Evolutionary conservation across 2,329 filamentous ascomycete species (phyloP).

Genomic region (Thielaviopsis euricoi): DNA sequence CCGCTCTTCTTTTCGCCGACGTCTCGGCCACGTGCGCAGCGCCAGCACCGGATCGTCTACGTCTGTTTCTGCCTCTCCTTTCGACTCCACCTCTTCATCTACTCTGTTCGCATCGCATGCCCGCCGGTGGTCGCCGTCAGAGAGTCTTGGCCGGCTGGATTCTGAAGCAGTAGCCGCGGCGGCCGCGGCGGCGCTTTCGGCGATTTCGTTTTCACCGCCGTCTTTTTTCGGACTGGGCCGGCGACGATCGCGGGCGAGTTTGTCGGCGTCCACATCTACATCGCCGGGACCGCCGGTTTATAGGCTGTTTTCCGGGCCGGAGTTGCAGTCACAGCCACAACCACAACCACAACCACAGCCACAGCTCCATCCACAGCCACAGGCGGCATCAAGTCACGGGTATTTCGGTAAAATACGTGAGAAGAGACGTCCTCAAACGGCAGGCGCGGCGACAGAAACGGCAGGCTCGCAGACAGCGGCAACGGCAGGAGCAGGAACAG

Average conservation of each 20-base stretch:
- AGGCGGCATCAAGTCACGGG: too few relatives aligned
- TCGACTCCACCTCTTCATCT: not conserved
- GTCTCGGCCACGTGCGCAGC: slow-evolving; percentile 3
- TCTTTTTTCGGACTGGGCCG: not conserved
- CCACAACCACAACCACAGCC: too few relatives aligned
- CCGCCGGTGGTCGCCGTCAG: not conserved
- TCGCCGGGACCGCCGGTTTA: not conserved
- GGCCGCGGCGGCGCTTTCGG: not conserved
- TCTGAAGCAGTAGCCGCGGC: not conserved
- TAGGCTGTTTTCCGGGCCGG: not conserved
- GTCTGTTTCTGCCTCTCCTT: too few relatives aligned
- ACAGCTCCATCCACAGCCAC: too few relatives aligned
- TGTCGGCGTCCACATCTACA: not conserved
- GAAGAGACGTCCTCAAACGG: not conserved
- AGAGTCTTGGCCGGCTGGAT: not conserved
- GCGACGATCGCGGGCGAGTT: not conserved
- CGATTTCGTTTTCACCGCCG: not conserved
- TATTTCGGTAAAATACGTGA: not conserved
- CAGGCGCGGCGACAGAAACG: not conserved
- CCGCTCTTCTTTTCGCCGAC: slow-evolving; percentile 1
- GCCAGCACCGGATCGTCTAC: slow-evolving; percentile 6
- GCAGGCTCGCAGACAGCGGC: not conserved
- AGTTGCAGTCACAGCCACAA: not conserved
- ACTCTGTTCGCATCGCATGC: not conserved
- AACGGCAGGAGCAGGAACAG: not conserved